Base-by-base conservation (phyloP, 1,284 basidiomycete genomes). In the Exsudoporus floridanus region DNA sequence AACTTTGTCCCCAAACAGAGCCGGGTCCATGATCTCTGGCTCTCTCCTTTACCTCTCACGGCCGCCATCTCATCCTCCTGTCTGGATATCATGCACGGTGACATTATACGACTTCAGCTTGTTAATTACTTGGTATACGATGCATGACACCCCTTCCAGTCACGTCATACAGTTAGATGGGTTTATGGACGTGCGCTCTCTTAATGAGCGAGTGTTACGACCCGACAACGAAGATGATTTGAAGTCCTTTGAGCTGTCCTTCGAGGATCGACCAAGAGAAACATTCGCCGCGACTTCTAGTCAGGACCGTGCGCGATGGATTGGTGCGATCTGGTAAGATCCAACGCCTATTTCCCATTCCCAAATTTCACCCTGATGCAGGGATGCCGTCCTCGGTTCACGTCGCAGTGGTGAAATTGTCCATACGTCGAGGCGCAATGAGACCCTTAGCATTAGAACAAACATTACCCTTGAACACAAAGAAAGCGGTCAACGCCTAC, bases 261-360 rank as follows among this genome's bases (percentile, higher is more conserved):
- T 86, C 50, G 75, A 80, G 43, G 79, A 74, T 10, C 67, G 73
- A 31, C 67, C 67, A 3, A 72, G 70, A 48, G 83, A 87, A 63
- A 79, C 74, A 50, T 88, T 90, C 63, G 85, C 83, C 1, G 80
- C 78, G 2, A 64, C 68, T 7, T 81, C 82, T 33, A 77, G 81
- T n/a, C 75, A 77, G 54, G 83, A 86, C 50, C 73, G 87, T 47
- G 85, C 85, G 7, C 74, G 74, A 18, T 90, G 87, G 87, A 77
- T 90, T 48, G 84, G 80, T 60, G 77, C 80, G 5, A 81, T 89
- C 47, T 90, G 87, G 87, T 86, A 65, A 58, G 74, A 27, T 55
- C 12, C 34, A 43, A 40, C 13, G 34, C 10, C 9, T 16, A 19
- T 37, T 27, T 6, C 9, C 19, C 23, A n/a, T 44, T 30, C 35